Evolutionary conservation across 2,329 filamentous ascomycete species (phyloP), one percentile per base, ranked within the genome.

Genomic region (Gremmenia infestans): DNA sequence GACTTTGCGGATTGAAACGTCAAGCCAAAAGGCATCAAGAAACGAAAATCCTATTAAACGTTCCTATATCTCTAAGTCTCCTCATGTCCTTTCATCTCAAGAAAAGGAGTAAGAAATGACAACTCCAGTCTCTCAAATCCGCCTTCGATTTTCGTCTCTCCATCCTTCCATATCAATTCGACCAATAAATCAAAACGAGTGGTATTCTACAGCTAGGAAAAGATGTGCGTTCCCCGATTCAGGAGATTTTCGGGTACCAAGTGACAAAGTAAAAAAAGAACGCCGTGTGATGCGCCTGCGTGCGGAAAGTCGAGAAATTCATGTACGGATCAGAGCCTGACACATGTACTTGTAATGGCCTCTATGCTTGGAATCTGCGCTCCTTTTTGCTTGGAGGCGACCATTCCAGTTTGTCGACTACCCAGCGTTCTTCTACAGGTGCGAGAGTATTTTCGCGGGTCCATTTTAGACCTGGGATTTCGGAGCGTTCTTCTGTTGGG

Each of bases 1-100:
- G n/a, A 40, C 25, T 25, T 7, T 25, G 5, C 25, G 5, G 5
- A 25, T 25, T 25, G 25, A 25, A 25, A 7, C 5, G 5, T 7
- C 25, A 25, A 25, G 25, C 7, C 37, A 40, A 50, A 43, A 51
- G 40, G 23, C 25, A 9, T 48, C 48, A 52, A 60, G 57, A 60
- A 54, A 57, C 50, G 56, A 60, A 59, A 45, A 60, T 37, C 50
- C 12, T 28, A 63, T 63, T 63, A 63, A 63, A 61, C 54, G 55
- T 55, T 58, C 51, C 60, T 63, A 60, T 60, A 50, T 59, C n/a
- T 55, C 19, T 32, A 43, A 48, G 12, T 28, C 8, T 17, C 52
- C 45, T 25, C 17, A 37, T 22, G 7, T 15, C 32, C 19, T 35
- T n/a, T 35, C 23, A 15, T 22, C 23, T 22, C 45, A 35, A 40